Evolutionary conservation across 148 eudicot genomes (phyloP).

Genomic region (Camellia japonica): DNA sequence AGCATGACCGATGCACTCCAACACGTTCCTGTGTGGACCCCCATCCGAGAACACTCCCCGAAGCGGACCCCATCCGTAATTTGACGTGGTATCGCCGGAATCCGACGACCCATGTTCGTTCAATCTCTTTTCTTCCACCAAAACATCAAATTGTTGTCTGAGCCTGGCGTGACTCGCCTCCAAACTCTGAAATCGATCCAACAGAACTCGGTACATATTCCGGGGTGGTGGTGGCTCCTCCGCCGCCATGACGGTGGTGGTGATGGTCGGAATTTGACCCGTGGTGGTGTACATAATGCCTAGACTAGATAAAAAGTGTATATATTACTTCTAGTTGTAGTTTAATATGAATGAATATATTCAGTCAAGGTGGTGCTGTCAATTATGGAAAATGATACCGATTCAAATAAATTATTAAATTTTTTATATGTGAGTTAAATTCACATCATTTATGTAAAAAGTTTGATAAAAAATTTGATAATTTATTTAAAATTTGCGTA

Average conservation of each 20-base stretch:
- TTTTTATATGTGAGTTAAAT: no score
- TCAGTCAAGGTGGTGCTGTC: no score
- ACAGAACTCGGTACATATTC: conserved; percentile 22
- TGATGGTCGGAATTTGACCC: neutral
- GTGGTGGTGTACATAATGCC: no score
- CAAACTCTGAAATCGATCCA: conserved; percentile 42
- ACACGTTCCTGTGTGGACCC: conserved; percentile 35
- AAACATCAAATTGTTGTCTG: conserved; percentile 34
- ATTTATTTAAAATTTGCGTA: no score
- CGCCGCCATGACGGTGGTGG: conserved; percentile 29
- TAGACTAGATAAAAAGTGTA: no score
- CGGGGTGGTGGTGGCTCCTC: conserved; percentile 5
- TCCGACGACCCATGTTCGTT: conserved; percentile 15
- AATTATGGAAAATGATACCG: no score
- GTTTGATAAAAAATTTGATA: no score
- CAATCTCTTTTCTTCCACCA: conserved; percentile 25
- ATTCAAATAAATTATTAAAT: no score
- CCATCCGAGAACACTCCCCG: conserved; percentile 28
- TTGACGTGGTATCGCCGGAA: neutral
- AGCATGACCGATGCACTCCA: conserved; percentile 64
- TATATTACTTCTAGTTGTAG: no score
- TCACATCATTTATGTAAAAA: no score
- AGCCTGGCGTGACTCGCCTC: conserved; percentile 50
- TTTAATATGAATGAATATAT: neutral
- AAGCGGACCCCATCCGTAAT: conserved; percentile 17